Evolutionary conservation across 2,329 filamentous ascomycete genomes (phyloP).

Genomic region (Massarina eburnea): DNA sequence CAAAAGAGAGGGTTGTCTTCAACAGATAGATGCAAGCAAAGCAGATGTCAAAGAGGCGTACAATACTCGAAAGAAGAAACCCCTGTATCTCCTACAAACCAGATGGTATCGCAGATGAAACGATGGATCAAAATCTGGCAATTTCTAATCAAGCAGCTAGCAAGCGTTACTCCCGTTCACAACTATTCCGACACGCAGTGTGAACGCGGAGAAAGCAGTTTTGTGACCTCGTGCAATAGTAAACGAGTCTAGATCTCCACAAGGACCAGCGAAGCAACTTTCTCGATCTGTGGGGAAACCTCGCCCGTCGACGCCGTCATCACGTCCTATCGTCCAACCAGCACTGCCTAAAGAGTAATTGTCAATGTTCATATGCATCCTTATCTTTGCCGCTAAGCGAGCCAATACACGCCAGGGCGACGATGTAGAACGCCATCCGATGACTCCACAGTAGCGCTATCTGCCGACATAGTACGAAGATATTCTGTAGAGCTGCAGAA

Average conservation of each 20-base stretch:
- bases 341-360: not conserved
- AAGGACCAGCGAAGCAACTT: conserved; percentile 3
- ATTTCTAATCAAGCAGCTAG: not conserved
- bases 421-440: not conserved
- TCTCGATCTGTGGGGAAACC: conserved; percentile 24
- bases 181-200: not conserved
- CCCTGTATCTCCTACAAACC: not conserved
- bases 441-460: not conserved
- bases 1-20: not conserved
- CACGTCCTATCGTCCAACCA: conserved; percentile 5
- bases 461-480: not conserved
- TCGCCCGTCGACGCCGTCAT: conserved; percentile 8
- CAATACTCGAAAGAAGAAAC: not conserved
- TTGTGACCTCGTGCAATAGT: conserved; percentile 1
- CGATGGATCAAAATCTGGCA: not conserved
- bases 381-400: conserved; percentile 34
- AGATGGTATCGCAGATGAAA: not conserved
- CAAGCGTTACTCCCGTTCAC: not conserved
- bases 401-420: conserved; percentile 8
- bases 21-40: no score
- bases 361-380: conserved; percentile 25
- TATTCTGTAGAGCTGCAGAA: not conserved
- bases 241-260: not conserved
- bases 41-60: not conserved
- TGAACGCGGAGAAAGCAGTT: conserved; percentile 1